Conservation (phyloP, 805 yeast species). For the Ogataea neopini region DNA sequence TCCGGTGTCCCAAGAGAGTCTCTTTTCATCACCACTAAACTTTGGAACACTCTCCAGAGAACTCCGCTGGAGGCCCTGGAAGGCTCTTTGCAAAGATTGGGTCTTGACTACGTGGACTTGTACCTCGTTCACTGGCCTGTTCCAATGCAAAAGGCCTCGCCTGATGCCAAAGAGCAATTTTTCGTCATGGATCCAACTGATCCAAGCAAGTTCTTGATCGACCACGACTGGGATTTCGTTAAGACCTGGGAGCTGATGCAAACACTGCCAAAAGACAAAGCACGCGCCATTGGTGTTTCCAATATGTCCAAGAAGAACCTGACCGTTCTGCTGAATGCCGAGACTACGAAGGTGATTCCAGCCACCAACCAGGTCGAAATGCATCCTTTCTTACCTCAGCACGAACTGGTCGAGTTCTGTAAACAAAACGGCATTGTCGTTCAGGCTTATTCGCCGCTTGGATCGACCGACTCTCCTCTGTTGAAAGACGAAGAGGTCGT, state of each 20-base stretch:
- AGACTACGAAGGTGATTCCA: constrained; percentile 41
- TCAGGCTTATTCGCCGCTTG: constrained; percentile 47
- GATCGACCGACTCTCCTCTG: constrained; percentile 43
- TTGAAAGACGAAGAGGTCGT: constrained; percentile 34
- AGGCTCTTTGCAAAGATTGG: constrained; percentile 38
- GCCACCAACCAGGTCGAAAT: constrained; percentile 48
- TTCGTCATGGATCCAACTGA: constrained; percentile 29
- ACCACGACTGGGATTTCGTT: constrained; percentile 50
- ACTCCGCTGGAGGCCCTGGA: constrained; percentile 39
- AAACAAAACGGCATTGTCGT: constrained; percentile 33
- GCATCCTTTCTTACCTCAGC: constrained; percentile 44
- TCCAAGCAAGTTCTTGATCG: constrained; percentile 34
- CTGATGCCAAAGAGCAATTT: constrained; percentile 22
- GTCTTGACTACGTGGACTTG: constrained; percentile 44
- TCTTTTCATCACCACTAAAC: constrained; percentile 22
- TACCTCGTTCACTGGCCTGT: constrained; percentile 49
- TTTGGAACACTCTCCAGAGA: constrained; percentile 28
- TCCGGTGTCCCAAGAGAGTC: constrained; percentile 17
- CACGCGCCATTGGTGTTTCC: constrained; percentile 49
- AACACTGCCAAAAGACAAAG: constrained; percentile 53
- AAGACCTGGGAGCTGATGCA: constrained; percentile 69
- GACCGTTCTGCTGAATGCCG: constrained; percentile 34
- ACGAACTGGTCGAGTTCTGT: constrained; percentile 33
- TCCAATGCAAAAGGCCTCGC: constrained; percentile 39
- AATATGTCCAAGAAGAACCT: constrained; percentile 35